Conservation (phyloP, 495 filamentous ascomycete genomes). For the Xylaria acuta region DNA sequence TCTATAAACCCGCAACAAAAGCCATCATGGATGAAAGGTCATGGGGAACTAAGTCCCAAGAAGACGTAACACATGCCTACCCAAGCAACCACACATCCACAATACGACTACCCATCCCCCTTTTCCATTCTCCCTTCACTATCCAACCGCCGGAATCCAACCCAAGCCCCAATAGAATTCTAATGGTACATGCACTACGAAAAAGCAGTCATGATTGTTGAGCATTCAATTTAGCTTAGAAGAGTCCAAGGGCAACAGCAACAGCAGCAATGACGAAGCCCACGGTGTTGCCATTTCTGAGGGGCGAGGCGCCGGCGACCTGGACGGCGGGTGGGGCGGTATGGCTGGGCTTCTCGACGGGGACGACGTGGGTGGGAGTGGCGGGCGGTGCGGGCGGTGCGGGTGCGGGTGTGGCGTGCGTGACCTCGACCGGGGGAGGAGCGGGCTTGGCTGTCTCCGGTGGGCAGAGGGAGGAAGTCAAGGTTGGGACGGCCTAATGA, state of each 20-base stretch:
- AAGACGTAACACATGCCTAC: neutral
- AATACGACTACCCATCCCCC: neutral
- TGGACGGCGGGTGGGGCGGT: neutral
- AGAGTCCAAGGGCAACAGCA: conserved; percentile 1
- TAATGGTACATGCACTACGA: neutral
- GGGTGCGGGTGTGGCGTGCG: neutral
- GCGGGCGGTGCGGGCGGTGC: neutral
- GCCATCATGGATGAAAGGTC: neutral
- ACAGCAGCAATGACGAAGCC: neutral
- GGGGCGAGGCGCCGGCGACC: conserved; percentile 15
- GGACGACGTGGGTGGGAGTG: neutral
- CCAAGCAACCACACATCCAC: neutral
- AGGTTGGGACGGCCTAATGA: conserved; percentile 11
- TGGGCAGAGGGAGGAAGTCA: conserved; percentile 19
- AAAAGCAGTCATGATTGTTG: neutral
- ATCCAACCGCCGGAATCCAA: neutral
- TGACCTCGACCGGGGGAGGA: neutral
- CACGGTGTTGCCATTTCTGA: neutral
- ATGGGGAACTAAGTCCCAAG: neutral
- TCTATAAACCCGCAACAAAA: neutral
- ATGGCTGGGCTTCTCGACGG: neutral
- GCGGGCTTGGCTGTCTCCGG: neutral
- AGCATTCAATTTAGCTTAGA: neutral
- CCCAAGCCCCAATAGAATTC: neutral
- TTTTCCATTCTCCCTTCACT: neutral